Evolutionary conservation across 2,329 filamentous ascomycete species (phyloP), one percentile per base, ranked within the genome.

Genomic region (Penicillium sp.): DNA sequence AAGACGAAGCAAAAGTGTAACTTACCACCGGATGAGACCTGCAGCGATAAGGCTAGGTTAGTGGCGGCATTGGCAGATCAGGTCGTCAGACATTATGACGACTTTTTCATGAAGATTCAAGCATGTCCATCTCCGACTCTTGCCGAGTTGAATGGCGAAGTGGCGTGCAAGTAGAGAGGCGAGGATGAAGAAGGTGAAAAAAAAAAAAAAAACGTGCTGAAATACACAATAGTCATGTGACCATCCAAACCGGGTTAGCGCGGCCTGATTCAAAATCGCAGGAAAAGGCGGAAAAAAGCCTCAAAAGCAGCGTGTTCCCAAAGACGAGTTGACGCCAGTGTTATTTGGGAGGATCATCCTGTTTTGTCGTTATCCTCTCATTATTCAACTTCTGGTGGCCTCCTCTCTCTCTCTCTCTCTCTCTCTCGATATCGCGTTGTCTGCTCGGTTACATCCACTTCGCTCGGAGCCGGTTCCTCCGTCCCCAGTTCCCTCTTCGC

Each of bases 391-490:
- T n/a, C n/a, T n/a, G n/a, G n/a, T n/a, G 15, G 13, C 46, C 13
- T 44, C 33, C 26, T 47, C 27, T 47, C 36, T 26, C 8, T 17
- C 13, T 40, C 21, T 40, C 2, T 17, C 8, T 40, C 21, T 24
- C 12, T n/a, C 15, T n/a, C 12, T 15, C 30, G 10, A 4, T 21
- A 49, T 54, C 48, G 46, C 33, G 29, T 47, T 56, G 45, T 49
- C 56, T 54, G 42, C 49, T 57, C 59, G 57, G 54, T 61, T 59
- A 58, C 56, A 54, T 59, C 57, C 58, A 59, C 55, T 53, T 60
- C 55, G 46, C 46, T 62, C 61, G 58, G 61, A 59, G 51, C 58
- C 62, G 61, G 62, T 63, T 56, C 53, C 58, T 62, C 56, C 60
- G 58, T 60, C 58, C 56, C 56, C 58, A 61, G 53, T 62, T 60